Evolutionary conservation across 139 green algal genomes (phyloP).

Genomic region (Eudorina sp.): DNA sequence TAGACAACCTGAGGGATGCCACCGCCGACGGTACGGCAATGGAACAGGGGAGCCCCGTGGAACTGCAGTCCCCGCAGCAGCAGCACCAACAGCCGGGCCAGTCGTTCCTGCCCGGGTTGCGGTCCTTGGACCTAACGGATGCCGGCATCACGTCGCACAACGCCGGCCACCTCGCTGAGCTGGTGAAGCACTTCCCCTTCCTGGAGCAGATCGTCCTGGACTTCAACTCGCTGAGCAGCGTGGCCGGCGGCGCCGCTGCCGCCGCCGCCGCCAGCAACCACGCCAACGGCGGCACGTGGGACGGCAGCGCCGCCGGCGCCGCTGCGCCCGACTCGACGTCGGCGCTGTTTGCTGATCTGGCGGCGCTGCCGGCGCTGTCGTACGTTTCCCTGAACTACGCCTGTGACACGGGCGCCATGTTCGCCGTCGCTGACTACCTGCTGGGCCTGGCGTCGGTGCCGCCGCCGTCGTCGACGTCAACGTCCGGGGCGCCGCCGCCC

Average conservation of each 20-base stretch:
- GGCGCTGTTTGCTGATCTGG: not conserved
- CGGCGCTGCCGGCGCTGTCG: conserved; percentile 24
- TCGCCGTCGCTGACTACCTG: not conserved
- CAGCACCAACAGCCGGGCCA: not conserved
- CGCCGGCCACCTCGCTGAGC: not conserved
- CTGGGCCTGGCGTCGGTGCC: not conserved
- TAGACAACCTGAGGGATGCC: not conserved
- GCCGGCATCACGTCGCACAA: conserved; percentile 6
- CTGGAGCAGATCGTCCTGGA: conserved; percentile 37
- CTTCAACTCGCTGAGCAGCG: conserved; percentile 23
- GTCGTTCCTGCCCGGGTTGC: not conserved
- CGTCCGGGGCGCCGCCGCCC: not conserved
- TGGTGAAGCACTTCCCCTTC: not conserved
- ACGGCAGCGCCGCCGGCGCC: not conserved
- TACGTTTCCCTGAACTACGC: conserved; percentile 38
- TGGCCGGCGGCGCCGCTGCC: not conserved
- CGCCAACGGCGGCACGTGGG: not conserved
- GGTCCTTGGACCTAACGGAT: conserved; percentile 43
- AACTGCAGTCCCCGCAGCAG: not conserved
- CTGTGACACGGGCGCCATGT: conserved; percentile 14
- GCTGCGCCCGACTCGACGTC: not conserved
- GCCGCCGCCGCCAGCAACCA: not conserved
- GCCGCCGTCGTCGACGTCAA: not conserved
- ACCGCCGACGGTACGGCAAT: not conserved
- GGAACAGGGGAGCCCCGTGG: not conserved